Evolutionary conservation across 371 early-diverging fungal species (phyloP).

Genomic region (Mucor indicus): DNA sequence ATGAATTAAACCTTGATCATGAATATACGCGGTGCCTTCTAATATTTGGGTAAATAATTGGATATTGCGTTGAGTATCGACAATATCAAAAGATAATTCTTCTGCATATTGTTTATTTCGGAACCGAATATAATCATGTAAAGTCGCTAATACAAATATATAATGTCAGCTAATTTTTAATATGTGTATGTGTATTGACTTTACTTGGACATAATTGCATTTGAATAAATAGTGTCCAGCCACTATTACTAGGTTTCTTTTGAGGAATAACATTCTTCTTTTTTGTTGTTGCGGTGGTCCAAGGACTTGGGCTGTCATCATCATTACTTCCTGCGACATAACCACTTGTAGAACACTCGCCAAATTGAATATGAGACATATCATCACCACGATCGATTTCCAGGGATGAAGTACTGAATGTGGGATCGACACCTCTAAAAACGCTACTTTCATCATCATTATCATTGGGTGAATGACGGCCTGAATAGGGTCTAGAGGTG

Average conservation of each 20-base stretch:
- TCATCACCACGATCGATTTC: neutral
- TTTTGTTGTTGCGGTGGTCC: neutral
- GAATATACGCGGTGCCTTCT: slow-evolving; percentile 72
- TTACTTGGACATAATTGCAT: slow-evolving; percentile 84
- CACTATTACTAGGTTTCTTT: slow-evolving; percentile 1
- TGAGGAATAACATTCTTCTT: neutral
- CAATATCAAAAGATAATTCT: slow-evolving; percentile 18
- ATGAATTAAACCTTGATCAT: slow-evolving; percentile 71
- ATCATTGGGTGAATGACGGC: neutral
- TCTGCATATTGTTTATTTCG: slow-evolving; percentile 28
- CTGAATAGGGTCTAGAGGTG: neutral
- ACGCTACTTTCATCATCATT: neutral
- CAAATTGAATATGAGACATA: slow-evolving; percentile 20
- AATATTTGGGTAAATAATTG: slow-evolving; percentile 55
- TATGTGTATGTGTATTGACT: too few species aligned
- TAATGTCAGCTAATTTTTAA: neutral
- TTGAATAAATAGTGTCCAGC: slow-evolving; percentile 76
- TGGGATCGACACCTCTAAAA: slow-evolving; percentile 18
- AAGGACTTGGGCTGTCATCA: neutral
- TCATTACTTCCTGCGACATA: neutral
- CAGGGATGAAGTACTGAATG: slow-evolving; percentile 2
- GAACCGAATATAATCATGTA: slow-evolving; percentile 40
- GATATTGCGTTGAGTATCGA: slow-evolving; percentile 45
- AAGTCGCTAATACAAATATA: slow-evolving; percentile 22
- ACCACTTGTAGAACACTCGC: slow-evolving; percentile 1